Evolutionary conservation across 306 rosid species (phyloP).

Genomic region (Ochetophila trinervis): DNA sequence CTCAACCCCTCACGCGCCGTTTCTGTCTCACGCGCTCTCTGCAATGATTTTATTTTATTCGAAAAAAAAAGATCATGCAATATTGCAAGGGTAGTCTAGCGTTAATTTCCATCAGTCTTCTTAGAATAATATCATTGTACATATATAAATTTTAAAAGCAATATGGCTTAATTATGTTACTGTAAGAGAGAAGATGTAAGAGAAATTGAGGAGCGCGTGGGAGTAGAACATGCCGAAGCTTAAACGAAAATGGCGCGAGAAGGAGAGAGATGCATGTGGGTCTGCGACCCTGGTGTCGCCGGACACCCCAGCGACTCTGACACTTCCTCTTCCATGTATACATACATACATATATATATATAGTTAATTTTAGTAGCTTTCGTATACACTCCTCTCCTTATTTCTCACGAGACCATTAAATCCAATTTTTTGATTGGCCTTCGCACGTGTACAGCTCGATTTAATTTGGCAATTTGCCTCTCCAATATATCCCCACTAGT

Average conservation of each 20-base stretch:
- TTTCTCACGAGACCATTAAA: slow-evolving; percentile 26
- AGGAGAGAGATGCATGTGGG: slow-evolving; percentile 44
- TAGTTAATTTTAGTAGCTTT: too few relatives aligned
- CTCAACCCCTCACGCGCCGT: not conserved
- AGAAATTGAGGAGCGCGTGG: slow-evolving; percentile 7
- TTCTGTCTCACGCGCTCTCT: not conserved
- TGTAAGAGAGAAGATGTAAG: too few relatives aligned
- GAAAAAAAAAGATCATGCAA: too few relatives aligned
- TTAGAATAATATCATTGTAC: too few relatives aligned
- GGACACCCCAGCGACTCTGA: slow-evolving; percentile 46
- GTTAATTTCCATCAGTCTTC: too few relatives aligned
- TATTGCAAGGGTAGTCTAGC: not conserved
- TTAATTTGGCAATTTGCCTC: slow-evolving; percentile 23
- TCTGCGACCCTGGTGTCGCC: slow-evolving; percentile 47
- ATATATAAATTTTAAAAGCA: too few relatives aligned
- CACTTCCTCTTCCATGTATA: slow-evolving; percentile 22
- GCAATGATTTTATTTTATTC: too few relatives aligned
- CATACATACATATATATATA: not conserved
- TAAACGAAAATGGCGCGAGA: not conserved
- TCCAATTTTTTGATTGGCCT: slow-evolving; percentile 4
- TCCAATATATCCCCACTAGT: not conserved
- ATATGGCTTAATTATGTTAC: too few relatives aligned
- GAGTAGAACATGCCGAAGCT: not conserved
- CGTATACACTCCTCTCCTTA: slow-evolving; percentile 14
- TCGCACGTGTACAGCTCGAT: slow-evolving; percentile 66